Base-by-base conservation (phyloP, 2,329 filamentous ascomycete species). In the Aurifilum marmelostoma region DNA sequence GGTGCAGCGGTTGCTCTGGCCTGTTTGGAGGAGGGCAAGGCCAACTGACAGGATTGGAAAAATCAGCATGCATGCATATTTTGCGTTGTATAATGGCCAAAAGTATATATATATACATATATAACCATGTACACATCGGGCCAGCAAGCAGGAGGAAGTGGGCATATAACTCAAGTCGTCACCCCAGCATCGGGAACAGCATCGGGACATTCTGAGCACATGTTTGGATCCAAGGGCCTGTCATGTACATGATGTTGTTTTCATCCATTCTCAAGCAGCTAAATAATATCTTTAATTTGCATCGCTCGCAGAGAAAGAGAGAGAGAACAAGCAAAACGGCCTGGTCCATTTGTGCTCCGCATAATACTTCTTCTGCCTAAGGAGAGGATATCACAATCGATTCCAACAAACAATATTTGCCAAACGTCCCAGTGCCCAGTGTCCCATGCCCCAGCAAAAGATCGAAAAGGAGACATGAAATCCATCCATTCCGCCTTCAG, bases 1-100 rank as follows among this genome's bases (percentile, higher is more conserved):
- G 92, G 92, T 3, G 92, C 92, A 3, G 92, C 91, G 1, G 91
- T 94, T 18, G 90, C 91, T 1, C 83, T 90, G 60, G 87, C 88
- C 24, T 84, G 81, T 66, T 65, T 77, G 4, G 71, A 76, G 21
- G 73, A 69, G 27, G 72, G 70, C 39, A 72, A 71, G 69, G 72
- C 70, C 2, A 73, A 74, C 16, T 74, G 54, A 70, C 37, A 52
- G 37, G 34, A 34, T 11, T 6, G 37, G 29, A 50, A n/a, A 12
- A 14, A 32, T 56, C 27, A 27, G 27, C 12, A 11, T 54, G 24
- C 52, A 29, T 56, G 27, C 24, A 29, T 34, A 34, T 34, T 34
- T 8, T 34, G 34, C 8, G 34, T 29, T 29, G 24, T 56, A n/a
- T n/a, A 16, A 56, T 16, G 27, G 52, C 43, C 21, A 47, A 47